These are phyloP conservation scores for Rhytidhysteron rufulum DNA, from an alignment of 2,329 filamentous ascomycete genomes.

Conservation along the genomic window DNA sequence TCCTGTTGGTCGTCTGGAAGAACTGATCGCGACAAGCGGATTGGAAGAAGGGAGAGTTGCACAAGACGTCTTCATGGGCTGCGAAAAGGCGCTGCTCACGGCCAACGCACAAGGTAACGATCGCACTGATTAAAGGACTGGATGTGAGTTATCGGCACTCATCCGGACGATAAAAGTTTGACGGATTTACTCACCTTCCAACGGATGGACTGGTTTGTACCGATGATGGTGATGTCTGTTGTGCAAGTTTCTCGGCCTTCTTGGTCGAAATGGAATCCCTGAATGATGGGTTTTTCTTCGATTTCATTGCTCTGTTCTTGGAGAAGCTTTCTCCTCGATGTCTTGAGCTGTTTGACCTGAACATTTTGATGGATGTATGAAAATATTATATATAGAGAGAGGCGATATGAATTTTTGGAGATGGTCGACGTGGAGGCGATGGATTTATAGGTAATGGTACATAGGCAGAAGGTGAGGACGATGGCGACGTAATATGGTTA, in stretches of 20 bases:
- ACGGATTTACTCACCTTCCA: slow-evolving; percentile 26
- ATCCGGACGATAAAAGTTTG: too few species aligned
- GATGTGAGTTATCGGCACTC: slow-evolving; percentile 15
- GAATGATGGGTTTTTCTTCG: slow-evolving; percentile 36
- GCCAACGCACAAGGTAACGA: slow-evolving; percentile 79
- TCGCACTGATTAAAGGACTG: slow-evolving; percentile 42
- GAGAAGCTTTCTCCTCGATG: slow-evolving; percentile 33
- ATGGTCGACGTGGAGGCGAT: background rate
- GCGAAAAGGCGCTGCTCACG: slow-evolving; percentile 82
- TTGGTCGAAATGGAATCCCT: slow-evolving; percentile 23
- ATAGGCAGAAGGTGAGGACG: slow-evolving; percentile 29
- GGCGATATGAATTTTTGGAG: slow-evolving; percentile 5
- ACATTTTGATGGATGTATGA: slow-evolving; percentile 26
- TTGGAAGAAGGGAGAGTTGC: slow-evolving; percentile 74
- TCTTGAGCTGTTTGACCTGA: slow-evolving; percentile 30
- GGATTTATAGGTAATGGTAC: slow-evolving; percentile 21
- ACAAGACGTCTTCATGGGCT: slow-evolving; percentile 82
- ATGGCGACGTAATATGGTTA: slow-evolving; percentile 20
- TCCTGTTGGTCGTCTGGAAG: slow-evolving; percentile 60
- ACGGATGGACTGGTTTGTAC: slow-evolving; percentile 33
- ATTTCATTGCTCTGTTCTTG: slow-evolving; percentile 36
- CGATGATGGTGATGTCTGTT: slow-evolving; percentile 32
- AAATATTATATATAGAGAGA: slow-evolving; percentile 12
- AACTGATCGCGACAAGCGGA: slow-evolving; percentile 60
- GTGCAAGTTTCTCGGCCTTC: slow-evolving; percentile 31